Evolutionary conservation across 805 yeast species (phyloP), one percentile per base, ranked within the genome.

Genomic region (Kuraishia borneana): DNA sequence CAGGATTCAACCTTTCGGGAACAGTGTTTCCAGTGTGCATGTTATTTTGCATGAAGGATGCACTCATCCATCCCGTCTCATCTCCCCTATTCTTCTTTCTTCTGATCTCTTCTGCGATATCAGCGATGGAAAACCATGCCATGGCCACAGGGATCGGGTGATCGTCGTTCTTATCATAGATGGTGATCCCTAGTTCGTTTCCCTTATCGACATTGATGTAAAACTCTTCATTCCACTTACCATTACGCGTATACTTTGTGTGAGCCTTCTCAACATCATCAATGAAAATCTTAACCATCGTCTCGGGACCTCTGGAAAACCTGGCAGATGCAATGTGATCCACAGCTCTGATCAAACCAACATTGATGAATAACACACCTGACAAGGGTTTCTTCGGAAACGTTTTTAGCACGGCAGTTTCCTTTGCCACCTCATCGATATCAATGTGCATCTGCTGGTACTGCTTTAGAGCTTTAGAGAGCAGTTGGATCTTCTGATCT

Each of bases 21-120:
- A 46, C 32, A 2, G 31, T 17, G 12, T 26, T 34, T 5, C 12
- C n/a, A 10, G 18, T 37, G 14, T n/a, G 25, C 10, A 31, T 20
- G 16, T 31, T 30, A 25, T 40, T 39, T 14, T 63, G 55, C 39
- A 74, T 54, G 44, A 68, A 68, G 0, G 82, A 66, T 1, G 95
- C 96, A 39, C 84, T 71, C 6, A 84, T 82, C 98, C 97, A 92
- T 31, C 92, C 95, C 32, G 76, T 71, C 27, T 64, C 69, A 28
- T 83, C 83, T 46, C 73, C 76, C 6, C 75, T 83, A 17, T 83
- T 88, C 47, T 84, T 85, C 54, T 79, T 81, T 48, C 92, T 82
- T 57, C 99, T 83, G 36, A 89, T 70, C 45, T 92, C 97, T 61
- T 92, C 99, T 1, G 94, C 87, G 29, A 92, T 72, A 55, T 92